Percentiles rank a stretch among this genome's conserved stretches.
These are phyloP conservation scores for Harringtonia lauricola DNA, from an alignment of 2,329 filamentous ascomycete genomes.

Conservation along the genomic window DNA sequence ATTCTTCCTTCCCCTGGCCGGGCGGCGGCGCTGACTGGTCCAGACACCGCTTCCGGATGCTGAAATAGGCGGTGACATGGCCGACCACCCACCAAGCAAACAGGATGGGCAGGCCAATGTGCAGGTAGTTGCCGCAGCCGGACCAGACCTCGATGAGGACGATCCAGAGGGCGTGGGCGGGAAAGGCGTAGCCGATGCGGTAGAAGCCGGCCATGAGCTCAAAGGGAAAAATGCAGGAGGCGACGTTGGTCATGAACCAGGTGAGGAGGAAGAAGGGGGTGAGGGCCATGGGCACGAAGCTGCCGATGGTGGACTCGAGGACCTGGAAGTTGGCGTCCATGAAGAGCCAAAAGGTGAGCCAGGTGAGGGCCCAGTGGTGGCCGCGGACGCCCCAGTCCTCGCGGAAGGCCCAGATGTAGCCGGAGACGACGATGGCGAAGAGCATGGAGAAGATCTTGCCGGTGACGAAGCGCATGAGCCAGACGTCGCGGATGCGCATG, in stretches of 20 bases:
- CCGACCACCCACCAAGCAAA: constrained; percentile 25
- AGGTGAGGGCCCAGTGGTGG: constrained; percentile 15
- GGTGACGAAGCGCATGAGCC: constrained; percentile 17
- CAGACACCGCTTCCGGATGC: not conserved
- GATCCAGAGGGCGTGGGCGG: constrained; percentile 27
- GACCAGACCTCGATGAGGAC: constrained; percentile 31
- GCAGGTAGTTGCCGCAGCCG: constrained; percentile 26
- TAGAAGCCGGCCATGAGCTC: constrained; percentile 30
- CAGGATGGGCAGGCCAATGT: constrained; percentile 28
- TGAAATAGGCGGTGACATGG: not conserved
- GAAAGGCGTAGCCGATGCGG: constrained; percentile 25
- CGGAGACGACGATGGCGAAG: constrained; percentile 25
- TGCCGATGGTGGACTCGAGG: constrained; percentile 1
- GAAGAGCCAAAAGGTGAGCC: constrained; percentile 25
- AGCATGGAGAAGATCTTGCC: constrained; percentile 21
- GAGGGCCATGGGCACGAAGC: constrained; percentile 1
- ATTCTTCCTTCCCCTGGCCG: no score
- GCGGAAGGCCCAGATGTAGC: constrained; percentile 32
- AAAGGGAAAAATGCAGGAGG: constrained; percentile 29
- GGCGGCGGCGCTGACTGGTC: no score
- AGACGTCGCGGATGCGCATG: not conserved
- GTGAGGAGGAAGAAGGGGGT: constrained; percentile 14
- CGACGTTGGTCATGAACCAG: constrained; percentile 32
- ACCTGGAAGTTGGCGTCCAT: constrained; percentile 2
- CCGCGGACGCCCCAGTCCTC: constrained; percentile 27